These are phyloP conservation scores for Haberlea rhodopensis DNA, from an alignment of 257 asterid species.

Conservation along the genomic window DNA sequence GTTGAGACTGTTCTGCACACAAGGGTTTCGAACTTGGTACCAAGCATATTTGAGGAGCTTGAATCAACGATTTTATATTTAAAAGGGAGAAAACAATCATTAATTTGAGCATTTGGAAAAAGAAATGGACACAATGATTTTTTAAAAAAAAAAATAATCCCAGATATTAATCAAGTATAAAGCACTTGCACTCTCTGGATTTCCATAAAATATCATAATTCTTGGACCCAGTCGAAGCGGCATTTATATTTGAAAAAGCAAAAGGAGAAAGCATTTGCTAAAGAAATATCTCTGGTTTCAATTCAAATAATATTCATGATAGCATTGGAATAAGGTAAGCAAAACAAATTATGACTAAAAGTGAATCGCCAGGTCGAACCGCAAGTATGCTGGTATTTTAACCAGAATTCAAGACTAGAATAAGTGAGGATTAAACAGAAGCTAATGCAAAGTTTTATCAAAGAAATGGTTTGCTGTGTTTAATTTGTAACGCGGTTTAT, in stretches of 20 bases:
- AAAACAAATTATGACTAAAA: conserved; percentile 7
- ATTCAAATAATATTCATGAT: conserved; percentile 39
- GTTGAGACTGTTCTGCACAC: too few species aligned
- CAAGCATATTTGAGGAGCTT: too few species aligned
- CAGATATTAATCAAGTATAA: conserved; percentile 21
- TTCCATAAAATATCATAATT: conserved; percentile 8
- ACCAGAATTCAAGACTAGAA: background rate
- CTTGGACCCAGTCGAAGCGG: conserved; percentile 38
- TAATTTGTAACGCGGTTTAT: too few species aligned
- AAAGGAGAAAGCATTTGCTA: conserved; percentile 31
- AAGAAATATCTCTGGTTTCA: conserved; percentile 32
- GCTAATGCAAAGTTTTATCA: background rate
- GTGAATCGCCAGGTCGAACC: conserved; percentile 20
- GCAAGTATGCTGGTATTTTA: conserved; percentile 1
- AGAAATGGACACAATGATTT: background rate
- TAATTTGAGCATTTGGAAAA: background rate
- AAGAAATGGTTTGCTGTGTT: too few species aligned
- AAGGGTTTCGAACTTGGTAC: too few species aligned
- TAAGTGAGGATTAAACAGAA: background rate
- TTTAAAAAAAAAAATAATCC: conserved; percentile 1
- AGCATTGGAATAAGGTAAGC: conserved; percentile 31
- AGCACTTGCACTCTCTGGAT: conserved; percentile 20
- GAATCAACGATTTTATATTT: too few species aligned
- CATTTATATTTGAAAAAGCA: conserved; percentile 31
- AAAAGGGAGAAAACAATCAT: conserved; percentile 1